A percentile compares a stretch with the other conserved stretches of the same genome.
These are phyloP conservation scores for Gossypium thurberi DNA, from an alignment of 345 rosid species.

Conservation along the genomic window DNA sequence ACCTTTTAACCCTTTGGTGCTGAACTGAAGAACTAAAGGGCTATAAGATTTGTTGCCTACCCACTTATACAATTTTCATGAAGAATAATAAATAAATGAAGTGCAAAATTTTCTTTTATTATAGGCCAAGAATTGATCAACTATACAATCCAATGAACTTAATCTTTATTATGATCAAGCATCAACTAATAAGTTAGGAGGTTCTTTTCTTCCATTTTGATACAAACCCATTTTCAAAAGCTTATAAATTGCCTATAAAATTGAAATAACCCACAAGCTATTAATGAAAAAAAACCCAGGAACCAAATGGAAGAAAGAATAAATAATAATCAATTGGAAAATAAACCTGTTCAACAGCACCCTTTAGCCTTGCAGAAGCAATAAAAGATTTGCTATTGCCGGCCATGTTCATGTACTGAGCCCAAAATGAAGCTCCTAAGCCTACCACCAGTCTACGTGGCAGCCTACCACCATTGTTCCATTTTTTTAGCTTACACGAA, in stretches of 20 bases:
- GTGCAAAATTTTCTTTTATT: neutral
- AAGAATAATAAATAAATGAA: no score
- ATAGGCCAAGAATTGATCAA: neutral
- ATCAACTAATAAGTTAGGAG: neutral
- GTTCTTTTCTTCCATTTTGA: neutral
- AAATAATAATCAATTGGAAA: neutral
- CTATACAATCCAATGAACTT: neutral
- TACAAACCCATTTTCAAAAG: neutral
- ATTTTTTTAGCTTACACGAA: conserved; percentile 19
- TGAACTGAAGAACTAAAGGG: neutral
- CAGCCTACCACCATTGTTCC: conserved; percentile 20
- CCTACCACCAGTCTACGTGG: conserved; percentile 58
- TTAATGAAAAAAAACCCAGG: neutral
- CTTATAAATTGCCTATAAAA: neutral
- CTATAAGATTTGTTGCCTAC: no score
- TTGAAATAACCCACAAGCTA: neutral
- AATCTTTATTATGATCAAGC: neutral
- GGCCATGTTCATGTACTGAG: conserved; percentile 43
- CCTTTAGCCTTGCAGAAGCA: conserved; percentile 69
- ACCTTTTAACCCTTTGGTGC: neutral
- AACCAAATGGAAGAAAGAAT: neutral
- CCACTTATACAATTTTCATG: neutral
- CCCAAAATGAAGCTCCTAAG: conserved; percentile 56
- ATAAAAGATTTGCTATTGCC: conserved; percentile 44
- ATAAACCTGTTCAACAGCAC: conserved; percentile 64